These are phyloP conservation scores for Anisogramma anomala DNA, from an alignment of 2,329 filamentous ascomycete genomes.

Conservation along the genomic window DNA sequence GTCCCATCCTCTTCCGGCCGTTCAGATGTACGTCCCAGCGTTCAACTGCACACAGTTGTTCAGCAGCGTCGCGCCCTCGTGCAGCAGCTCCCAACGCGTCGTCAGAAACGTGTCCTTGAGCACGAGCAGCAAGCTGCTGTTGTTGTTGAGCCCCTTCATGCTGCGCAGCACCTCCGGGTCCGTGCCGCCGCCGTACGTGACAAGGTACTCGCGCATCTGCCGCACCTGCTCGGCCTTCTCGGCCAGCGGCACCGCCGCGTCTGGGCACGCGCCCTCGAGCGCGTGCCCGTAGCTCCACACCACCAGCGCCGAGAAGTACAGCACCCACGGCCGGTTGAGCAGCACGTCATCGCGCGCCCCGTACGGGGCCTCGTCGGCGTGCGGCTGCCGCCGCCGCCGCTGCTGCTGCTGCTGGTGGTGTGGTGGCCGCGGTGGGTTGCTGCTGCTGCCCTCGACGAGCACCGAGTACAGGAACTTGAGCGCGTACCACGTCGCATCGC, in stretches of 20 bases:
- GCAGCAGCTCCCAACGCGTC: conserved; percentile 82
- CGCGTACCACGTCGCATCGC: conserved; percentile 87
- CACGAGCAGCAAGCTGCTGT: conserved; percentile 68
- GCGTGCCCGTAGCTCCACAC: conserved; percentile 95
- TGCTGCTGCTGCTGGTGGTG: conserved; percentile 23
- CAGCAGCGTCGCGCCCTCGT: conserved; percentile 72
- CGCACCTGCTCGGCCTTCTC: conserved; percentile 54
- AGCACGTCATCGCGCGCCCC: conserved; percentile 78
- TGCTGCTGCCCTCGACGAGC: conserved; percentile 43
- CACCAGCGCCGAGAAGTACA: conserved; percentile 85
- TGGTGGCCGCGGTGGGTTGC: conserved; percentile 26
- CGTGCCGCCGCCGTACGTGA: conserved; percentile 56
- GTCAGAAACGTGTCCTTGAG: conserved; percentile 70
- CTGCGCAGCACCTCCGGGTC: conserved; percentile 67
- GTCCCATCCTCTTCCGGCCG: neutral
- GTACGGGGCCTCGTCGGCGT: conserved; percentile 41
- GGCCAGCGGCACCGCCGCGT: conserved; percentile 39
- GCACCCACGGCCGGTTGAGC: conserved; percentile 85
- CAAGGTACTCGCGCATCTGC: conserved; percentile 72
- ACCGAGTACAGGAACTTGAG: conserved; percentile 82
- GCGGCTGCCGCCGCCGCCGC: conserved; percentile 1
- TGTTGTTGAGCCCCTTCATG: conserved; percentile 68
- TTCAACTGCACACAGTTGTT: conserved; percentile 64
- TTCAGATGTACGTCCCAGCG: conserved; percentile 25
- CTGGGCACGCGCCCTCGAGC: conserved; percentile 63